Conservation (phyloP, 2,329 filamentous ascomycete species). For the Arthrinium phaeospermum region DNA sequence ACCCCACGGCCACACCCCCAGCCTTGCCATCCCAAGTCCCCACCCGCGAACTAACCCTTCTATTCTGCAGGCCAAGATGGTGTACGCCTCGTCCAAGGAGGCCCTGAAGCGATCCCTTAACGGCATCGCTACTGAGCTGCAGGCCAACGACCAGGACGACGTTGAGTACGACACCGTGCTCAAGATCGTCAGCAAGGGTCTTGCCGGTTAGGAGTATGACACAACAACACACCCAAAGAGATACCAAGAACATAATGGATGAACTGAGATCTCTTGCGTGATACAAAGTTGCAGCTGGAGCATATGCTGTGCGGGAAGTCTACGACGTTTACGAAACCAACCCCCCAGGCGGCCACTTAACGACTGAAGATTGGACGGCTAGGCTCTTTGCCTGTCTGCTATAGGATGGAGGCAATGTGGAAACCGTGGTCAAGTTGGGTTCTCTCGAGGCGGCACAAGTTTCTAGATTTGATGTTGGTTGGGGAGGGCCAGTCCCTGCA, state of each 20-base stretch:
- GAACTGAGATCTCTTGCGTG: constrained; percentile 11
- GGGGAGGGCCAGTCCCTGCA: constrained; percentile 34
- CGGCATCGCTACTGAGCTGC: constrained; percentile 76
- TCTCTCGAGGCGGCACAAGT: constrained; percentile 27
- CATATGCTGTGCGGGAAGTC: constrained; percentile 18
- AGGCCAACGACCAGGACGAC: constrained; percentile 84
- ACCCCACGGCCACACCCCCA: not conserved
- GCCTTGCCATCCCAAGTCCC: not conserved
- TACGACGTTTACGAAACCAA: constrained; percentile 25
- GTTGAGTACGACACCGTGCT: constrained; percentile 79
- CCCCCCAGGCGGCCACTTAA: not conserved
- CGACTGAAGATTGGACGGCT: constrained; percentile 17
- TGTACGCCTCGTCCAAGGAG: constrained; percentile 89
- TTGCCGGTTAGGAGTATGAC: constrained; percentile 40
- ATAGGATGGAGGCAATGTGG: constrained; percentile 11
- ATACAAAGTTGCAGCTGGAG: constrained; percentile 15
- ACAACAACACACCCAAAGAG: not conserved
- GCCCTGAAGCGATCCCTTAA: constrained; percentile 80
- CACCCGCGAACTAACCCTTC: constrained; percentile 28
- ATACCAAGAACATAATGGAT: constrained; percentile 17
- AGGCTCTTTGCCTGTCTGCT: constrained; percentile 5
- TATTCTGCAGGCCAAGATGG: constrained; percentile 76
- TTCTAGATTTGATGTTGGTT: constrained; percentile 42
- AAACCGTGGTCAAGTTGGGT: constrained; percentile 11
- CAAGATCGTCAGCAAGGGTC: constrained; percentile 68